A percentile compares a stretch with the other conserved stretches of the same genome.
Evolutionary conservation across 2,329 filamentous ascomycete species (phyloP).

Genomic region (Phoma sp.): DNA sequence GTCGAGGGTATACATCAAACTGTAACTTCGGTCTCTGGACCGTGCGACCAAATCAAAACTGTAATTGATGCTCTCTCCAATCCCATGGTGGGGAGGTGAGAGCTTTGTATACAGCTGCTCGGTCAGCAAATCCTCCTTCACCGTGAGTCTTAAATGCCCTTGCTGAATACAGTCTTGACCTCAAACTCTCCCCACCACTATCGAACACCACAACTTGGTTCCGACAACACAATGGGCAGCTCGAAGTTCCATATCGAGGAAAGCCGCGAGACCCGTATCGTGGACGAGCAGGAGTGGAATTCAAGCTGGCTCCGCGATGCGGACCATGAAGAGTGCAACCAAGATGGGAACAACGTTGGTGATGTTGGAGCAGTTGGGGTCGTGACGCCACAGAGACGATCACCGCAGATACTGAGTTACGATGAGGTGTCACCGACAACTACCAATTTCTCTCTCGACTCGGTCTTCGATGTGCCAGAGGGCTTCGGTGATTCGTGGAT

Average conservation of each 20-base stretch:
- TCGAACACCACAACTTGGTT: background rate
- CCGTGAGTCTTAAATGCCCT: background rate
- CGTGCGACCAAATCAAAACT: too few species aligned
- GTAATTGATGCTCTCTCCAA: too few species aligned
- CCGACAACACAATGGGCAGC: background rate
- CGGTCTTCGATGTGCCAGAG: background rate
- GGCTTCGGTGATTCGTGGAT: background rate
- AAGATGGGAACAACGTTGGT: background rate
- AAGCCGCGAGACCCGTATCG: background rate
- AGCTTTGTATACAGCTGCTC: too few species aligned
- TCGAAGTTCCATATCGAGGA: background rate
- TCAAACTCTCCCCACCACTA: background rate
- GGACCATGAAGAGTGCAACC: background rate
- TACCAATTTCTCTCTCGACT: background rate
- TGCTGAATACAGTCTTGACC: background rate
- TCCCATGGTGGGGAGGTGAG: too few species aligned
- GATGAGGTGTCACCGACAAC: conserved; percentile 3
- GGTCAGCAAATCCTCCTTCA: background rate
- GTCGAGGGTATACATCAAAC: too few species aligned
- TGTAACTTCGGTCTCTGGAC: too few species aligned
- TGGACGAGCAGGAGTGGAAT: background rate
- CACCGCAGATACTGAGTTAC: background rate
- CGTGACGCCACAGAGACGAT: background rate
- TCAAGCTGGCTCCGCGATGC: conserved; percentile 1
- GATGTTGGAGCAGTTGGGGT: background rate